A percentile compares a stretch with the other conserved stretches of the same genome.
Evolutionary conservation across 192 early-diverging fungal species (phyloP).

Genomic region (Coemansia sp.): DNA sequence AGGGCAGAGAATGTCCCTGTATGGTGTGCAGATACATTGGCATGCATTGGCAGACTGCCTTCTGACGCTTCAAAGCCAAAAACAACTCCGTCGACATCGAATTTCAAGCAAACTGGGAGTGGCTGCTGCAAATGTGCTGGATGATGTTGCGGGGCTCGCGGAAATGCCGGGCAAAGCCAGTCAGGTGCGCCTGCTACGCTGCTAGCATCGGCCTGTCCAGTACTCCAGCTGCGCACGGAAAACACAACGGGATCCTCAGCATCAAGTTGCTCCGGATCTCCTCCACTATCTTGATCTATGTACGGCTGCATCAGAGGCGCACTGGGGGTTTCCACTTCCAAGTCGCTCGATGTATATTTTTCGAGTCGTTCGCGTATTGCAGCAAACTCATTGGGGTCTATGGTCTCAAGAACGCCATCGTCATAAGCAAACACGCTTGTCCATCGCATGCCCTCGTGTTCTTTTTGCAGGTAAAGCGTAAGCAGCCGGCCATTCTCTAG

Average conservation of each 20-base stretch:
- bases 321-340: constrained; percentile 1
- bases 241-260: constrained; percentile 28
- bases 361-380: constrained; percentile 58
- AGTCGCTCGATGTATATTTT: constrained; percentile 56
- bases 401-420: constrained; percentile 60
- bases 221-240: constrained; percentile 35
- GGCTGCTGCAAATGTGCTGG: constrained; percentile 2
- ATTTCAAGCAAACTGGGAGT: constrained; percentile 60
- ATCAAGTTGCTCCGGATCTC: constrained; percentile 29
- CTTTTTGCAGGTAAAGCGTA: constrained; percentile 63
- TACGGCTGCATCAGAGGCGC: constrained; percentile 17
- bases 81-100: constrained; percentile 70
- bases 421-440: constrained; percentile 61
- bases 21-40: constrained; percentile 38
- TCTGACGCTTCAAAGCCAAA: constrained; percentile 46
- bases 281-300: constrained; percentile 35
- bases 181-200: constrained; percentile 55
- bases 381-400: constrained; percentile 61
- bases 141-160: constrained; percentile 3
- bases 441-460: constrained; percentile 62
- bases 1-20: constrained; percentile 63
- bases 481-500: constrained; percentile 60
- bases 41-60: constrained; percentile 1
- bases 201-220: constrained; percentile 43
- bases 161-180: constrained; percentile 60